Conservation (phyloP, 1,139 yeast species). For the Diutina pseudorugosa region DNA sequence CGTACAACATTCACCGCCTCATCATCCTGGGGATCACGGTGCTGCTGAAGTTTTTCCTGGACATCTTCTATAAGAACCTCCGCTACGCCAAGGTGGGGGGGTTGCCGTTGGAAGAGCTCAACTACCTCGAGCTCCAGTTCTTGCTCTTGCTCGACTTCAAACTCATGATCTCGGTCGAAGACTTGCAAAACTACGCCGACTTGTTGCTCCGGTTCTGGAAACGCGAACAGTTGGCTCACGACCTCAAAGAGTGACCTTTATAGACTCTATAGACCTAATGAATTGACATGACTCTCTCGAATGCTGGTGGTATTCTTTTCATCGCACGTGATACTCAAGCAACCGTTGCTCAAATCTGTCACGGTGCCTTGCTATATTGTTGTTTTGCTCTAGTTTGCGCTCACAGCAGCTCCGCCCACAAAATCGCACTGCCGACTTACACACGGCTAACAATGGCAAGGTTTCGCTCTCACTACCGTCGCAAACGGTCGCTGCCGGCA, state of each 20-base stretch:
- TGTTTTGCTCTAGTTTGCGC: no score
- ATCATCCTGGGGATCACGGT: conserved; percentile 96
- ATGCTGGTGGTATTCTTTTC: no score
- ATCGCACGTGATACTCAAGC: no score
- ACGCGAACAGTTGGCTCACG: conserved; percentile 40
- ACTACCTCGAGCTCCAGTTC: conserved; percentile 85
- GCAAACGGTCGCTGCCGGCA: no score
- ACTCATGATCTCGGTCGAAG: conserved; percentile 81
- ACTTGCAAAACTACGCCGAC: conserved; percentile 84
- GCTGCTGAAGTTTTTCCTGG: conserved; percentile 89
- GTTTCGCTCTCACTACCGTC: no score
- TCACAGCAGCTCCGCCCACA: neutral
- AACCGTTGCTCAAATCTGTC: no score
- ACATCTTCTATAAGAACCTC: conserved; percentile 89
- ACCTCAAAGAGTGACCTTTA: conserved; percentile 11
- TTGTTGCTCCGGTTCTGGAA: conserved; percentile 76
- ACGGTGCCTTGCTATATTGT: no score
- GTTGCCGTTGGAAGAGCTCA: conserved; percentile 83
- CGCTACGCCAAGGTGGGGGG: conserved; percentile 98
- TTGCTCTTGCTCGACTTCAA: conserved; percentile 74
- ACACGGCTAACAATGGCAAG: neutral
- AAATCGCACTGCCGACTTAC: no score
- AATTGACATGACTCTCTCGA: neutral
- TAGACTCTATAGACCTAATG: neutral
- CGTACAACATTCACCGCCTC: conserved; percentile 86